A percentile compares a stretch with the other conserved stretches of the same genome.
phyloP scores from a whole-genome alignment of 2,329 filamentous ascomycete species.

The Phyllosticta capitalensis region DNA sequence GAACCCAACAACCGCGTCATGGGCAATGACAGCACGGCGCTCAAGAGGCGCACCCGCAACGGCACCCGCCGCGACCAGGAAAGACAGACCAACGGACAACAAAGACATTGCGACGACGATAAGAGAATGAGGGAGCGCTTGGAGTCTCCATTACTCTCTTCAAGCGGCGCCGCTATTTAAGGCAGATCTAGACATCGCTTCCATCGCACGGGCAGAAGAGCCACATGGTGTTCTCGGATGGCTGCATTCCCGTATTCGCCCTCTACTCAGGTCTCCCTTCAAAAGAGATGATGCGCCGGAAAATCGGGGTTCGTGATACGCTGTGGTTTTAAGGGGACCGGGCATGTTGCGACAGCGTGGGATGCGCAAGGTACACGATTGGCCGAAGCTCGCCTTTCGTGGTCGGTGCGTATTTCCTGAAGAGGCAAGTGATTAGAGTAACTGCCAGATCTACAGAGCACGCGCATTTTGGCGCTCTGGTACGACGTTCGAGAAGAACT shows the following conservation, averaged over 20 bases:
- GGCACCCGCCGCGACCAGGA: neutral
- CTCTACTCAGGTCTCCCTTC: neutral
- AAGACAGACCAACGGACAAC: neutral
- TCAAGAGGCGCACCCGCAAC: constrained; percentile 14
- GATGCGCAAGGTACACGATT: neutral
- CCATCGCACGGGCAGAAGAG: neutral
- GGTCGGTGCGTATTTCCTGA: neutral
- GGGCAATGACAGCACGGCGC: constrained; percentile 34
- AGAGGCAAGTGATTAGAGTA: neutral
- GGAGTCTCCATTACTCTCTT: neutral
- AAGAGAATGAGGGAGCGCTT: neutral
- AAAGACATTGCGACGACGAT: neutral
- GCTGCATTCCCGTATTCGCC: neutral
- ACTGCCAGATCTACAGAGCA: neutral
- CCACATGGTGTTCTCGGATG: neutral
- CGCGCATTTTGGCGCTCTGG: neutral
- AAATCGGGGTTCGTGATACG: neutral
- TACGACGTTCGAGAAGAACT: neutral
- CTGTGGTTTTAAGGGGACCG: neutral
- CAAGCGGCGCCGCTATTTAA: neutral
- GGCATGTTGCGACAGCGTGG: neutral
- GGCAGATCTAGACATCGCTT: neutral
- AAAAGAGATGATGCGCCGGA: neutral
- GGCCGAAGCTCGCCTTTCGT: neutral
- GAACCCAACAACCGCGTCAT: constrained; percentile 45